Conservation (phyloP, 2,329 filamentous ascomycete species). For the Calonectria honghensis region DNA sequence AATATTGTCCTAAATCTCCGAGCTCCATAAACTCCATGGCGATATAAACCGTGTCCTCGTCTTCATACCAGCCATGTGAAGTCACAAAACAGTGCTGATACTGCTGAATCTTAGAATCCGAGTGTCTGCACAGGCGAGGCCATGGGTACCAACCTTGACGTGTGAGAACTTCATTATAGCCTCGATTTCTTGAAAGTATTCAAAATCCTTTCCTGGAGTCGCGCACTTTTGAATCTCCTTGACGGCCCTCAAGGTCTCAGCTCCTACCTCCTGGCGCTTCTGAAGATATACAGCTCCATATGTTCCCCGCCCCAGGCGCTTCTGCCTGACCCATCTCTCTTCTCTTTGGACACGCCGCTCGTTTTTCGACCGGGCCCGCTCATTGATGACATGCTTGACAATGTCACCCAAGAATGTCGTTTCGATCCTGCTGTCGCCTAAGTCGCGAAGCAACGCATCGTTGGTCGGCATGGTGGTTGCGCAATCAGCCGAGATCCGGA, state of each 20-base stretch:
- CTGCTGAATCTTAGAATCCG: not conserved
- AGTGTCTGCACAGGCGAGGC: too few relatives aligned
- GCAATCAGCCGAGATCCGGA: not conserved
- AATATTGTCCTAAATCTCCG: slow-evolving; percentile 10
- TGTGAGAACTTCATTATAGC: slow-evolving; percentile 19
- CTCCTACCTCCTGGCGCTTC: not conserved
- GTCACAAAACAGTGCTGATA: slow-evolving; percentile 28
- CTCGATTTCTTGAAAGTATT: slow-evolving; percentile 6
- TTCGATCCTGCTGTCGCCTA: slow-evolving; percentile 20
- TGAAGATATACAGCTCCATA: slow-evolving; percentile 23
- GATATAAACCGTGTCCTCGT: slow-evolving; percentile 9
- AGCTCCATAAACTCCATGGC: slow-evolving; percentile 25
- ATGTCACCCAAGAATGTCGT: not conserved
- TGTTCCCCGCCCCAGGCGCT: slow-evolving; percentile 2
- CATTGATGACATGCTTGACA: slow-evolving; percentile 8
- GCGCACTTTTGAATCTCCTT: slow-evolving; percentile 28
- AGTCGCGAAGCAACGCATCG: slow-evolving; percentile 5
- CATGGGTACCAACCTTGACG: not conserved
- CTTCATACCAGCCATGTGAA: slow-evolving; percentile 30
- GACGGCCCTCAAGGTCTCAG: not conserved
- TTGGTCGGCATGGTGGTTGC: slow-evolving; percentile 12
- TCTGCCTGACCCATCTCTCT: slow-evolving; percentile 21
- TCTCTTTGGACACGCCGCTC: slow-evolving; percentile 14
- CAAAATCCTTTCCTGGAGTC: not conserved
- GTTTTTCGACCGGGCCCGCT: not conserved